Evolutionary conservation across 1,139 yeast genomes (phyloP), one percentile per base, ranked within the genome.

Genomic region (Debaryomyces subglobosus): DNA sequence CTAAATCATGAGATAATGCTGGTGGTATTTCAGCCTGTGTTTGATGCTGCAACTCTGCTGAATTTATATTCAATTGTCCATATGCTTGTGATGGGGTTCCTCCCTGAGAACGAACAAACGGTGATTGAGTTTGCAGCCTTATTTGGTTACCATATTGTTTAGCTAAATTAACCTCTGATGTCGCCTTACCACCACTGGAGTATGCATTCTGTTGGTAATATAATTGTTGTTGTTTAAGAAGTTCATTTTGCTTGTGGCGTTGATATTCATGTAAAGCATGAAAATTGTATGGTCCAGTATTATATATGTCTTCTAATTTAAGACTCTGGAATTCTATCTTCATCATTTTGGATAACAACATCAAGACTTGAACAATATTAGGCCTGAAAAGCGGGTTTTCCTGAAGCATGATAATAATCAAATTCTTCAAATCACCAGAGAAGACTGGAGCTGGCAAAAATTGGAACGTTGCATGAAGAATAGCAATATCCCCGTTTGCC

Each of bases 341-440:
- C 55, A 67, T 53, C 63, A 76, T 61, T 46, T 65, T 67, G 23
- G 72, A 57, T 16, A 76, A 59, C 43, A 77, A 60, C 62, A 69
- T 70, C 18, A 75, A 56, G 0, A 76, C 75, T 53, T 92, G 98
- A 52, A 85, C 89, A 27, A 91, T 85, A 63, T 90, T 94, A 7
- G 98, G 99, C 57, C 99, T 78, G 55, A 81, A 78, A 15, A 81
- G 64, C 4, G 98, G 97, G 56, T 86, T 88, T 53, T 86, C 94
- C 51, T 86, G 86, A 39, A 89, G 72, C 82, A 87, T 79, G 25
- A 86, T 89, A n/a, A 86, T 80, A 40, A 92, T 86, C 58, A 94
- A 69, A 60, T 86, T 86, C 60, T 83, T 85, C 57, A 87, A 67
- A 53, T 84, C 82, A 2, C 86, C 79, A 3, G 88, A 80, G 57